These are phyloP conservation scores for Botrytis byssoidea DNA, from an alignment of 2,329 filamentous ascomycete species.

Conservation along the genomic window DNA sequence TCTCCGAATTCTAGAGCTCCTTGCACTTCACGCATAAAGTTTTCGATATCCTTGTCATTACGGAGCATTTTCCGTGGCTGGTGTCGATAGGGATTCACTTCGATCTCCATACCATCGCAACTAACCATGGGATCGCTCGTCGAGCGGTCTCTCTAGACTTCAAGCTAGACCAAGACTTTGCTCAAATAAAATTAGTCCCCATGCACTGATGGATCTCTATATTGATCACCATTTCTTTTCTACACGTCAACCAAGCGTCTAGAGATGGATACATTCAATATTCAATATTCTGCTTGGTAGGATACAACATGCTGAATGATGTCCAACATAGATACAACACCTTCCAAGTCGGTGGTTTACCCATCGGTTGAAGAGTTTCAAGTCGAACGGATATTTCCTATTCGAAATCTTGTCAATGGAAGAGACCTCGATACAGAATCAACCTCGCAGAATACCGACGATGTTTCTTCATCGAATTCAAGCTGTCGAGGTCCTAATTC, in stretches of 20 bases:
- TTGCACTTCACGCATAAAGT: background rate
- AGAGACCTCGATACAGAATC: background rate
- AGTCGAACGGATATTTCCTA: conserved; percentile 33
- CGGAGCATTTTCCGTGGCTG: background rate
- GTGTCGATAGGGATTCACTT: conserved; percentile 1
- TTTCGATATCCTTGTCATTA: background rate
- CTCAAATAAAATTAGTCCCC: background rate
- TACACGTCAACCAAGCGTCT: background rate
- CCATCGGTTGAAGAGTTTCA: conserved; percentile 25
- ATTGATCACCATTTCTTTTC: background rate
- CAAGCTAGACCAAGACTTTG: background rate
- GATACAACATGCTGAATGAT: conserved; percentile 18
- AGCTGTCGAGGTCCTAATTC: background rate
- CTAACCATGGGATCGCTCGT: conserved; percentile 3
- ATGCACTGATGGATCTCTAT: background rate
- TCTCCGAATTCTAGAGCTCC: background rate
- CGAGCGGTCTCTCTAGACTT: background rate
- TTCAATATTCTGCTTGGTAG: background rate
- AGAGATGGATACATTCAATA: conserved; percentile 3
- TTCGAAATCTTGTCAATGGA: conserved; percentile 29
- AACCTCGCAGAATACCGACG: background rate
- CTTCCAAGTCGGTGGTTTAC: conserved; percentile 27
- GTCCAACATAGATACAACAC: conserved; percentile 15
- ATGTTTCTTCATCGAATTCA: background rate
- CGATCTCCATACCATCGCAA: conserved; percentile 3